phyloP scores from a whole-genome alignment of 1,284 basidiomycete species.

The Heterobasidion occidentale region DNA sequence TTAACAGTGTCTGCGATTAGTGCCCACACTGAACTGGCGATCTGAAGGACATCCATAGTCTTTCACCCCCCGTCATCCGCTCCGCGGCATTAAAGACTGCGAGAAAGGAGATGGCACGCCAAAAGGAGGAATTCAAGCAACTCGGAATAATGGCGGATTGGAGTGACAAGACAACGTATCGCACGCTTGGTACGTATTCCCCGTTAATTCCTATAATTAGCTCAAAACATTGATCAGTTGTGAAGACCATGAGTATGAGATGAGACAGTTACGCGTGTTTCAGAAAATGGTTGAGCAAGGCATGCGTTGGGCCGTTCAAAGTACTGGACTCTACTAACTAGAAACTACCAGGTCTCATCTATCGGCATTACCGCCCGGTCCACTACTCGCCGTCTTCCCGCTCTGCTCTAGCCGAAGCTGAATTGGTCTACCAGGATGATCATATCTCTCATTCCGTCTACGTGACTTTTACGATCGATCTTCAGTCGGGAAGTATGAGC shows the following conservation, averaged over 20 bases:
- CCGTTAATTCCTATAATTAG: conserved; percentile 1
- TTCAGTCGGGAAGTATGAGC: conserved; percentile 14
- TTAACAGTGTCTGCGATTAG: background rate
- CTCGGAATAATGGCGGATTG: conserved; percentile 95
- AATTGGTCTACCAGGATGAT: conserved; percentile 86
- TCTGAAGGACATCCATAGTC: conserved; percentile 44
- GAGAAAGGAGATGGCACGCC: conserved; percentile 65
- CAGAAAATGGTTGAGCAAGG: conserved; percentile 85
- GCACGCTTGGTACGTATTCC: conserved; percentile 65
- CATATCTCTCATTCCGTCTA: conserved; percentile 88
- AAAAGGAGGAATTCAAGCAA: conserved; percentile 75
- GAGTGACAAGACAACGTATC: conserved; percentile 71
- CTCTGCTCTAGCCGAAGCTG: conserved; percentile 94
- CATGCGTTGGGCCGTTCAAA: conserved; percentile 17
- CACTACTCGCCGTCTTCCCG: conserved; percentile 94
- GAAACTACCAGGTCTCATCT: conserved; percentile 59
- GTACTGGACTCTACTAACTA: background rate
- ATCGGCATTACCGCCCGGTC: conserved; percentile 83
- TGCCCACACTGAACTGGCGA: conserved; percentile 3
- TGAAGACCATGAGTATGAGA: conserved; percentile 80
- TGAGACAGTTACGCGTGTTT: conserved; percentile 84
- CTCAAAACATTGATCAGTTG: conserved; percentile 1
- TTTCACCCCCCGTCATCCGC: conserved; percentile 63
- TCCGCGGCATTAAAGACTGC: conserved; percentile 71
- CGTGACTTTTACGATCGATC: conserved; percentile 65